Conservation (phyloP, 2,329 filamentous ascomycete species). For the Venturia pyrina region DNA sequence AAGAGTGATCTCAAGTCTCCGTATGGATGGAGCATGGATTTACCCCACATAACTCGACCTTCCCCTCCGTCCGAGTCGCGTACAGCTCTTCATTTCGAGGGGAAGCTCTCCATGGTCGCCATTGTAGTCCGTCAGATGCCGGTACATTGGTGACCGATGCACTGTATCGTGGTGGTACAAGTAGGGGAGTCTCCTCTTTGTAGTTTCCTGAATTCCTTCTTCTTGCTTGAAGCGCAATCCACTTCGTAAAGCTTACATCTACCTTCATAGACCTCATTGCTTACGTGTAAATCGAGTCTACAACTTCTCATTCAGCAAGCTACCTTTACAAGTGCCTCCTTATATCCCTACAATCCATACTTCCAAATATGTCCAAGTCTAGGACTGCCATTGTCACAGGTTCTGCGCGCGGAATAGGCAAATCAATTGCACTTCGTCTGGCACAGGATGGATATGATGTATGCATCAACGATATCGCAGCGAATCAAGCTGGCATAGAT, state of each 20-base stretch:
- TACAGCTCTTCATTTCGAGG: background rate
- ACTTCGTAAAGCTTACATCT: background rate
- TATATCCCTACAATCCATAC: background rate
- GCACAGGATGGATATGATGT: slow-evolving; percentile 57
- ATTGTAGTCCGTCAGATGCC: background rate
- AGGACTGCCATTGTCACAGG: slow-evolving; percentile 27
- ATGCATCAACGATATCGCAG: slow-evolving; percentile 52
- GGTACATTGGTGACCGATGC: background rate
- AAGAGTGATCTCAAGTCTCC: background rate
- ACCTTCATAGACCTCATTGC: background rate
- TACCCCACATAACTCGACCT: background rate
- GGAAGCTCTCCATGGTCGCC: background rate
- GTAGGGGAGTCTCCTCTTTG: background rate
- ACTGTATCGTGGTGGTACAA: background rate
- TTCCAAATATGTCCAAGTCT: background rate
- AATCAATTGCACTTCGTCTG: slow-evolving; percentile 52
- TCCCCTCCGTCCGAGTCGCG: background rate
- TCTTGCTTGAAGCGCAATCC: background rate
- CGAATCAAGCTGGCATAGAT: slow-evolving; percentile 43
- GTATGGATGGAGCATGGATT: background rate
- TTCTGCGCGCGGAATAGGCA: slow-evolving; percentile 36
- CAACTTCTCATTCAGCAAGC: background rate
- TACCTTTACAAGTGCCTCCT: background rate
- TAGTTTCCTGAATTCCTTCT: background rate
- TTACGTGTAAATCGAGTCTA: background rate